Conservation (phyloP, 2,329 filamentous ascomycete species). For the Venturia pyrina region DNA sequence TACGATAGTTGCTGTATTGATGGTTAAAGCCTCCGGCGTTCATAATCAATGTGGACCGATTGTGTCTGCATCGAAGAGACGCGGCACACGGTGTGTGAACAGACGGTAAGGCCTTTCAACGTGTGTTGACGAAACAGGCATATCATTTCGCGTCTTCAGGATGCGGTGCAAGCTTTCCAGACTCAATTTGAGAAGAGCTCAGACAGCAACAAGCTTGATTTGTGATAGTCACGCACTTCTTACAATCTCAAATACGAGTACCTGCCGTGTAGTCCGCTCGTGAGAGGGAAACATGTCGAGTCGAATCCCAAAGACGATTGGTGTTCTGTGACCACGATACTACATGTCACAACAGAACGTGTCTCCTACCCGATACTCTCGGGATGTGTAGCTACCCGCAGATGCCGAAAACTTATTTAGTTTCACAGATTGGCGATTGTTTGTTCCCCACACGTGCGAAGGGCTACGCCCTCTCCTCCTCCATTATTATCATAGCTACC, state of each 20-base stretch:
- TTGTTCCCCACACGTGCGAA: no score
- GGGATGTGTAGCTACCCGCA: neutral
- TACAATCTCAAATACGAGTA: neutral
- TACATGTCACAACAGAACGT: neutral
- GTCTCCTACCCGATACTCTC: neutral
- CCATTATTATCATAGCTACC: neutral
- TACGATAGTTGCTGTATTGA: no score
- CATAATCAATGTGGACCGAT: neutral
- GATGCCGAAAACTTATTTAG: neutral
- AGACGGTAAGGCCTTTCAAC: neutral
- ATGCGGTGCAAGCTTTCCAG: neutral
- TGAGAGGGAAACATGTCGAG: neutral
- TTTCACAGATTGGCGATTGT: no score
- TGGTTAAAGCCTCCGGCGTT: no score
- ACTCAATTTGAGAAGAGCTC: neutral
- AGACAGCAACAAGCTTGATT: neutral
- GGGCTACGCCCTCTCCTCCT: neutral
- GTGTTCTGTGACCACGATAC: neutral
- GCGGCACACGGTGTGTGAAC: neutral
- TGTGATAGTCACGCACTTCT: neutral
- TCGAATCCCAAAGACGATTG: neutral
- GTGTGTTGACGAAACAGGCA: neutral
- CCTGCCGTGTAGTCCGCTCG: neutral
- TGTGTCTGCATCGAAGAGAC: neutral
- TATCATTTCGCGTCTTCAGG: neutral